Percentiles rank a stretch among this genome's conserved stretches.
phyloP scores from a whole-genome alignment of 2,329 filamentous ascomycete species.

The Botrytis pseudocinerea region DNA sequence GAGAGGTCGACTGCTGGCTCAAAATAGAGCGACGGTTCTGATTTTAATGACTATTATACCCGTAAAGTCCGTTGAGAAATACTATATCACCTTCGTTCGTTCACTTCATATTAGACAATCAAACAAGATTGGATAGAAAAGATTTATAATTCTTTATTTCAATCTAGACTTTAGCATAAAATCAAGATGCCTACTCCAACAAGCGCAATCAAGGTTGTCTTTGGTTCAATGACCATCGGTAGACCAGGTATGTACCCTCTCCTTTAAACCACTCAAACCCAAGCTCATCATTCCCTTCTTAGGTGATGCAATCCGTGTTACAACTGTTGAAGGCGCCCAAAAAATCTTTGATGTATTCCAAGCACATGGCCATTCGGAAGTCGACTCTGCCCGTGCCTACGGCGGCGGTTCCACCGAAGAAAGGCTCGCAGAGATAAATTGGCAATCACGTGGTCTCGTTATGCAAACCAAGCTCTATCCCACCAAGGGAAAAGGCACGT shows the following conservation, averaged over 20 bases:
- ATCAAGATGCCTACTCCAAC: slow-evolving; percentile 3
- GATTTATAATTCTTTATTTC: neutral
- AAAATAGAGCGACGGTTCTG: neutral
- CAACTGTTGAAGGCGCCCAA: neutral
- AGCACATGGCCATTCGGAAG: slow-evolving; percentile 64
- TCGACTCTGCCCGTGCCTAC: slow-evolving; percentile 69
- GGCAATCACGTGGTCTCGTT: slow-evolving; percentile 62
- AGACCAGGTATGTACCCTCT: slow-evolving; percentile 1
- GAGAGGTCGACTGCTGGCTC: neutral
- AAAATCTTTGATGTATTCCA: slow-evolving; percentile 64
- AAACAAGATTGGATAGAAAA: neutral
- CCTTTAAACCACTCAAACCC: too few species aligned
- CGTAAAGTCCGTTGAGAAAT: neutral
- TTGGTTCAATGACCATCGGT: slow-evolving; percentile 34
- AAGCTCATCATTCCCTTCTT: neutral
- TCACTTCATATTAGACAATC: neutral
- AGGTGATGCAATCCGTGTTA: neutral
- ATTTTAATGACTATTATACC: neutral
- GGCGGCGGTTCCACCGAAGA: slow-evolving; percentile 64
- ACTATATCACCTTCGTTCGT: neutral
- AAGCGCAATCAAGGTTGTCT: slow-evolving; percentile 24
- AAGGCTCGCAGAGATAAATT: slow-evolving; percentile 58
- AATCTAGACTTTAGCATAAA: neutral
- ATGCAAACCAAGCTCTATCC: slow-evolving; percentile 57
- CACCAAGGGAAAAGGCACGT: neutral